A percentile compares a stretch with the other conserved stretches of the same genome.
Conservation (phyloP, 2,329 filamentous ascomycete genomes). For the Phialemoniopsis sp. region DNA sequence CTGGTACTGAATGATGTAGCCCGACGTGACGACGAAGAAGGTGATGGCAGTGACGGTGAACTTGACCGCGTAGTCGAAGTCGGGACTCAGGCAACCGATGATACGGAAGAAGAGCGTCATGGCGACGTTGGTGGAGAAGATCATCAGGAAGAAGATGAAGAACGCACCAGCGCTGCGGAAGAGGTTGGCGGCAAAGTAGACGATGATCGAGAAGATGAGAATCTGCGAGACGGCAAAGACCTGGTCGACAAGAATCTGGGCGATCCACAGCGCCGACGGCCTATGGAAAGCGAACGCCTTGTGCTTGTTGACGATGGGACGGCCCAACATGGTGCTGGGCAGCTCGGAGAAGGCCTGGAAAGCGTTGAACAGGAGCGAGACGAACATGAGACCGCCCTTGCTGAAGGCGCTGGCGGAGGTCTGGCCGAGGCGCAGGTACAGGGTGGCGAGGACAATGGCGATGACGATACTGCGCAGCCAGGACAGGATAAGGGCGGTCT, state of each 20-base stretch:
- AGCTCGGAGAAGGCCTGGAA: conserved; percentile 82
- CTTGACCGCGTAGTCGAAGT: conserved; percentile 84
- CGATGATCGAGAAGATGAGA: conserved; percentile 66
- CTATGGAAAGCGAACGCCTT: conserved; percentile 79
- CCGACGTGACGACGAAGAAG: conserved; percentile 74
- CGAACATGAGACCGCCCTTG: conserved; percentile 77
- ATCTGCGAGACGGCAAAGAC: conserved; percentile 69
- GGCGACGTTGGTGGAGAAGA: conserved; percentile 63
- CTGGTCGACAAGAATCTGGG: conserved; percentile 75
- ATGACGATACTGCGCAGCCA: conserved; percentile 68
- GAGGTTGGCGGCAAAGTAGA: conserved; percentile 75
- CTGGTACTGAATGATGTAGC: conserved; percentile 79
- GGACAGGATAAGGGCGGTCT: conserved; percentile 68
- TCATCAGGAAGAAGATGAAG: conserved; percentile 71
- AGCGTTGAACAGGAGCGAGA: conserved; percentile 78
- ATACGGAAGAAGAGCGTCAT: conserved; percentile 79
- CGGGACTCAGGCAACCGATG: conserved; percentile 69
- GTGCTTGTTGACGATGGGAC: conserved; percentile 79
- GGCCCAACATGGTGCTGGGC: conserved; percentile 68
- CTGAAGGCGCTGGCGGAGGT: conserved; percentile 71
- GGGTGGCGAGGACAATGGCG: conserved; percentile 74
- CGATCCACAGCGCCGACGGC: conserved; percentile 78
- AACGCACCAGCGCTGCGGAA: conserved; percentile 69
- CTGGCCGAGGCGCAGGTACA: conserved; percentile 67
- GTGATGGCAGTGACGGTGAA: conserved; percentile 77